Base-by-base conservation (phyloP, 371 early-diverging fungal species). In the Mucor ambiguus region DNA sequence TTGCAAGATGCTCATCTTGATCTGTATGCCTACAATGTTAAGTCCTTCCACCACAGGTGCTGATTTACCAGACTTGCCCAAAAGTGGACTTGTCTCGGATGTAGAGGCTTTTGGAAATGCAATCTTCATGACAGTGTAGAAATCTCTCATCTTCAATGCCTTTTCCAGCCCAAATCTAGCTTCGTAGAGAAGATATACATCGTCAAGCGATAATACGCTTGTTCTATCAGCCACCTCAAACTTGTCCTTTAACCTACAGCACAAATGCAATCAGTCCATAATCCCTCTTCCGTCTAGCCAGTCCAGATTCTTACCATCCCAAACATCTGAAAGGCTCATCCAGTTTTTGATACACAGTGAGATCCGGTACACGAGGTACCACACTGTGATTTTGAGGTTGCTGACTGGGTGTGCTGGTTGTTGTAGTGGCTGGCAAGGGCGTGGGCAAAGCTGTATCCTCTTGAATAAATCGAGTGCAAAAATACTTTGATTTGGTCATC, bases 311-410 rank as follows among this genome's bases (percentile, higher is more conserved):
- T 35, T 46, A 79, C 83, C 83, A 82, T 52, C 83, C 83, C 14
- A 82, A 68, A 64, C 83, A 82, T 44, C 83, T 72, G 57, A 70
- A 82, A 9, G 83, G 83, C 59, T 83, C 81, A 58, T 83, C 80
- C 24, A 80, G 58, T 22, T 78, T 65, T 16, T 75, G 72, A 58
- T 80, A 80, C 5, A 63, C 62, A n/a, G 69, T 72, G 11, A 80
- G 57, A 38, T 80, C 74, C 16, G 83, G 80, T 12, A 83, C 69
- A 24, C 70, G 62, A 38, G 66, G 66, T 9, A 61, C 58, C 0
- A 38, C 46, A 26, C 33, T 41, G 24, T 66, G 61, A 12, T 38
- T 26, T 22, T 52, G 41, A 24, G 56, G 41, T 32, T 41, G 11
- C 5, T 63, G 55, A 14, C 43, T 48, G n/a, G 12, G 16, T 4